Evolutionary conservation across 2,329 filamentous ascomycete species (phyloP).

Genomic region (Microdochium trichocladiopsis): DNA sequence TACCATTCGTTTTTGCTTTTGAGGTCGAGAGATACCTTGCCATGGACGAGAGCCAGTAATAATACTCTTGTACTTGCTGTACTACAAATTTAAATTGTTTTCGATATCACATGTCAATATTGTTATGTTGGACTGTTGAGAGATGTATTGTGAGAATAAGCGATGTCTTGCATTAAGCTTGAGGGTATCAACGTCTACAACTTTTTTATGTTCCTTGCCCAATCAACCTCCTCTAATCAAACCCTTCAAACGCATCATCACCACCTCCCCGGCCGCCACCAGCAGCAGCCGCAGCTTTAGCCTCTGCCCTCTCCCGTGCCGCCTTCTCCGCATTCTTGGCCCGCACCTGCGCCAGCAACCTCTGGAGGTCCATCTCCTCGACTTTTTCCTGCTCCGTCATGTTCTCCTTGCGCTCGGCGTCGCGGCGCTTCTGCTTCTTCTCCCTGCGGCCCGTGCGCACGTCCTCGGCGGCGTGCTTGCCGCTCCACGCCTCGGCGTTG

Average conservation of each 20-base stretch:
- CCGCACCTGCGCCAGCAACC: slow-evolving; percentile 58
- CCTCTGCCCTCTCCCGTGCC: slow-evolving; percentile 19
- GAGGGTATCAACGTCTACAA: too few species aligned
- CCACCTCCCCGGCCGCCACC: slow-evolving; percentile 6
- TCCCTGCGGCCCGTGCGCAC: slow-evolving; percentile 55
- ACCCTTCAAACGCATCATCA: slow-evolving; percentile 52
- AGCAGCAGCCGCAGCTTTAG: background rate
- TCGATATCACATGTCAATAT: too few species aligned
- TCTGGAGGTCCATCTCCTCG: slow-evolving; percentile 55
- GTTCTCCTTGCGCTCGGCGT: slow-evolving; percentile 53
- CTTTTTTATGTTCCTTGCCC: background rate
- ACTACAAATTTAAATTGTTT: too few species aligned
- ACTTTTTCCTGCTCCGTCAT: slow-evolving; percentile 67
- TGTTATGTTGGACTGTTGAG: too few species aligned
- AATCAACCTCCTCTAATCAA: slow-evolving; percentile 26
- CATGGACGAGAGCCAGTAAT: background rate
- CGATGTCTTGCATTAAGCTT: too few species aligned
- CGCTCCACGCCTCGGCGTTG: slow-evolving; percentile 66
- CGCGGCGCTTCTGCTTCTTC: slow-evolving; percentile 55
- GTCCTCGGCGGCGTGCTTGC: slow-evolving; percentile 60
- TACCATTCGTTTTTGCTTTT: slow-evolving; percentile 14
- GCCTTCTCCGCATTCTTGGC: slow-evolving; percentile 43
- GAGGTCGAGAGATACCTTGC: background rate
- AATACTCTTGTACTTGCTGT: background rate
- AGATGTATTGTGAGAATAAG: too few species aligned